These are phyloP conservation scores for Melampsora larici-populina DNA, from an alignment of 1,284 basidiomycete species.

Conservation along the genomic window DNA sequence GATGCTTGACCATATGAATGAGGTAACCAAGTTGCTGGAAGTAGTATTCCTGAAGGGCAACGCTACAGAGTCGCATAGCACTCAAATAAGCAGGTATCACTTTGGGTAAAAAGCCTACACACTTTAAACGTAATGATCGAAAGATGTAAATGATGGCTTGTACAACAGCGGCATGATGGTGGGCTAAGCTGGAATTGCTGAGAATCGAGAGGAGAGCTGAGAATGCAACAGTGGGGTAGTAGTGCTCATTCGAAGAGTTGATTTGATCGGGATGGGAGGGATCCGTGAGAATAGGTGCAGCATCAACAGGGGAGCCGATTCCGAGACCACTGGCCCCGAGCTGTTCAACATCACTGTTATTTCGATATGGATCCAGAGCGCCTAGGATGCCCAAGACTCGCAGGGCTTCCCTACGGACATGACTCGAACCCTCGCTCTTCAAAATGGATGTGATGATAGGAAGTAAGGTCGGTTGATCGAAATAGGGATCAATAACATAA, in stretches of 20 bases:
- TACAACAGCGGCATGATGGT: conserved; percentile 81
- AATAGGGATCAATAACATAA: conserved; percentile 84
- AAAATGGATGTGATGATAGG: conserved; percentile 81
- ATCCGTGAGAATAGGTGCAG: conserved; percentile 59
- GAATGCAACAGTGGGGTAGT: conserved; percentile 96
- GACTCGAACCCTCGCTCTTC: conserved; percentile 68
- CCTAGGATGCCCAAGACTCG: conserved; percentile 94
- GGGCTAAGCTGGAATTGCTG: conserved; percentile 78
- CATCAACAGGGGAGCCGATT: conserved; percentile 20
- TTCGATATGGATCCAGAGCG: conserved; percentile 93
- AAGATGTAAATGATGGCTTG: conserved; percentile 99
- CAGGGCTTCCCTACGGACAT: conserved; percentile 79
- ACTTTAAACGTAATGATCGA: conserved; percentile 95
- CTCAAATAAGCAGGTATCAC: conserved; percentile 92
- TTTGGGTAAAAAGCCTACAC: conserved; percentile 90
- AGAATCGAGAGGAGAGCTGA: conserved; percentile 82
- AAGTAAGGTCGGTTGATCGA: conserved; percentile 87
- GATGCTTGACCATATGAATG: conserved; percentile 95
- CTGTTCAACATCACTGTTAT: conserved; percentile 64
- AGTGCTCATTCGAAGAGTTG: conserved; percentile 68
- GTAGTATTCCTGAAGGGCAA: conserved; percentile 87
- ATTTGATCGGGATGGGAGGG: conserved; percentile 61
- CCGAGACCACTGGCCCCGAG: conserved; percentile 25
- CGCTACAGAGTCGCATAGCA: conserved; percentile 74
- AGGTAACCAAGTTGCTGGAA: conserved; percentile 94